These are phyloP conservation scores for Ophioceras dolichostomum DNA, from an alignment of 2,329 filamentous ascomycete genomes.

Conservation along the genomic window DNA sequence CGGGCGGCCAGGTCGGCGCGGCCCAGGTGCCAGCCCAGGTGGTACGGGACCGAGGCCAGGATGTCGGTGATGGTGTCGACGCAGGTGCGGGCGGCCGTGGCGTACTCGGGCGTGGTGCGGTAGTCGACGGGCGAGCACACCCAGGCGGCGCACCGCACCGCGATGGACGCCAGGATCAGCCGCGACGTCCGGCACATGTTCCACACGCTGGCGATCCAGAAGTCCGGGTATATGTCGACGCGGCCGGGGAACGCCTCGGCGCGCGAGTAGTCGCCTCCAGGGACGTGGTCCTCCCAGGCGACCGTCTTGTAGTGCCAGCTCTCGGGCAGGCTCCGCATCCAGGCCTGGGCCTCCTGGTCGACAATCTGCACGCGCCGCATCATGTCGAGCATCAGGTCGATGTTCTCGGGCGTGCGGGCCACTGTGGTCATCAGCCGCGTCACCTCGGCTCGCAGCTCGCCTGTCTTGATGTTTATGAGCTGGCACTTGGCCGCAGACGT, in stretches of 20 bases:
- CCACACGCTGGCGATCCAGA: constrained; percentile 46
- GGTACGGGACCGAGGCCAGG: constrained; percentile 48
- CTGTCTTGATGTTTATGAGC: constrained; percentile 38
- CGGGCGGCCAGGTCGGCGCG: constrained; percentile 25
- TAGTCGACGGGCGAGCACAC: constrained; percentile 48
- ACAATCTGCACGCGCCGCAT: constrained; percentile 38
- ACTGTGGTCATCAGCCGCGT: constrained; percentile 34
- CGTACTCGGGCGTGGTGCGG: constrained; percentile 49
- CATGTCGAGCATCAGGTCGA: constrained; percentile 36
- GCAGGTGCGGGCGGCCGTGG: constrained; percentile 36
- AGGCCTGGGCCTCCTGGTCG: constrained; percentile 38
- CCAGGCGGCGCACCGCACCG: constrained; percentile 49
- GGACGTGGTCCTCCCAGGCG: constrained; percentile 42
- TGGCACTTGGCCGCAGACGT: constrained; percentile 33
- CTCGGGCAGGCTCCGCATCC: constrained; percentile 37
- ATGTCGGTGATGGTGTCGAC: constrained; percentile 44
- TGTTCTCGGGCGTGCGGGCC: constrained; percentile 33
- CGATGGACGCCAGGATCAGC: constrained; percentile 40
- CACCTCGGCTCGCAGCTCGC: constrained; percentile 42
- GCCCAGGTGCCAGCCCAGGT: constrained; percentile 45
- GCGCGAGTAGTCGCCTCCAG: constrained; percentile 36
- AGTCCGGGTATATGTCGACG: constrained; percentile 45
- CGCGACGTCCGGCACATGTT: constrained; percentile 42
- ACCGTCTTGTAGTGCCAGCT: constrained; percentile 39
- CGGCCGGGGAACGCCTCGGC: constrained; percentile 48